Evolutionary conservation across 2,329 filamentous ascomycete genomes (phyloP), one percentile per base, ranked within the genome.

Genomic region (Orbilia brochopaga): DNA sequence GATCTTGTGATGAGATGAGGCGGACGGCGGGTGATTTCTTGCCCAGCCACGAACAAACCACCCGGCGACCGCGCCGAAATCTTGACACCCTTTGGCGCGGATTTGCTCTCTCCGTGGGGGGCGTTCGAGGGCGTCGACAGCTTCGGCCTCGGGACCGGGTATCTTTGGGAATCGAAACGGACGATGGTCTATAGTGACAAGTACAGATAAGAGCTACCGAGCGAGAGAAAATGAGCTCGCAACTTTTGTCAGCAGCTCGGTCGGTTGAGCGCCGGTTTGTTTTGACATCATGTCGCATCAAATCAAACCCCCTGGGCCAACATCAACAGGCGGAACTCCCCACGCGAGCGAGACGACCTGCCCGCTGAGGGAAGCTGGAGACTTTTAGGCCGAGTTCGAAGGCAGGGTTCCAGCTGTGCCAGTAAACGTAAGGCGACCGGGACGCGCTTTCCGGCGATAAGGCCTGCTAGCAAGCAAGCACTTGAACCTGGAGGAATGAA

Each of bases 1-100:
- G 53, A 65, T 57, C 61, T 65, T 65, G 61, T 65, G 67, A 65
- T 59, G 56, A 55, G 23, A 50, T 50, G 30, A 65, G 48, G 23
- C 56, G 40, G 52, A 59, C 19, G 62, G 48, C 54, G 66, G 59
- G 59, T 64, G 54, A 27, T 53, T 52, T 59, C 24, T 6, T 54
- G 55, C 55, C 55, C 44, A 52, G 58, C 27, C 44, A 44, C 46
- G 46, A 67, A 37, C 13, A 32, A 35, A 40, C 42, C 11, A 46
- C 46, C 40, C 50, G 17, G 27, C 50, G n/a, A 27, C 10, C 37
- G 48, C 37, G 40, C 46, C 42, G 56, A 23, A 30, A 60, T 32
- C 57, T 23, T 13, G 23, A 51, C 15, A 19, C 44, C 21, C n/a
- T 8, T 17, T 30, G 24, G 6, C 11, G 56, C 50, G 11, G 44